A percentile compares a stretch with the other conserved stretches of the same genome.
Evolutionary conservation across 1,284 basidiomycete genomes (phyloP).

Genomic region (Waitea zeae): DNA sequence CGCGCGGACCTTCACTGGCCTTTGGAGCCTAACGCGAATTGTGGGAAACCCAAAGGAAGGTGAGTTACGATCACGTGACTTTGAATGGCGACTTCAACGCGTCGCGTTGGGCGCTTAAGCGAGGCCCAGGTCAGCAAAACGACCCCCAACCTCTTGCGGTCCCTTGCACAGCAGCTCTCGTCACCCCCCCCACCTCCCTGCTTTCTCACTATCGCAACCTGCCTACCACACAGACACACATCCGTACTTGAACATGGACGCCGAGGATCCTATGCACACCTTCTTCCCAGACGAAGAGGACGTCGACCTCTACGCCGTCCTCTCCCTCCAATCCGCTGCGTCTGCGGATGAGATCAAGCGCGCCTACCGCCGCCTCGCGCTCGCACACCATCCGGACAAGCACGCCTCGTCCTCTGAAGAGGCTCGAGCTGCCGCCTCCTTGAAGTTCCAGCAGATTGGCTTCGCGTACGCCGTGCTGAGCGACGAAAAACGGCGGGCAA

Average conservation of each 20-base stretch:
- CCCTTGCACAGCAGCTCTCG: too few species aligned
- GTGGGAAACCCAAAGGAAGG: too few species aligned
- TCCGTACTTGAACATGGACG: too few species aligned
- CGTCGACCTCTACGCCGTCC: constrained; percentile 63
- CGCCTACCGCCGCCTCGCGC: constrained; percentile 72
- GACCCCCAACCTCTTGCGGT: too few species aligned
- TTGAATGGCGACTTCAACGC: too few species aligned
- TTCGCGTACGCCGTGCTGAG: constrained; percentile 80
- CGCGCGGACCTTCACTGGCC: too few species aligned
- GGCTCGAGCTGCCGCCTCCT: constrained; percentile 43
- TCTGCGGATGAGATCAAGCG: constrained; percentile 58
- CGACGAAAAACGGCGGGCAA: constrained; percentile 55
- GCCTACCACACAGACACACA: constrained; percentile 10
- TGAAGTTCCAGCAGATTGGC: constrained; percentile 77
- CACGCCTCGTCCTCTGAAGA: constrained; percentile 45
- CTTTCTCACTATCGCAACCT: too few species aligned
- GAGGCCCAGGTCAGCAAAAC: too few species aligned
- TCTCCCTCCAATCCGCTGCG: constrained; percentile 36
- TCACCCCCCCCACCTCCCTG: too few species aligned
- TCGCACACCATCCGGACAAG: constrained; percentile 81
- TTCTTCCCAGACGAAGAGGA: constrained; percentile 60
- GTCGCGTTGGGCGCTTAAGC: too few species aligned
- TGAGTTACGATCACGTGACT: too few species aligned
- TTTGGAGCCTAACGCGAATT: too few species aligned
- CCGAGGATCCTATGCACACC: constrained; percentile 55